Evolutionary conservation across 2,329 filamentous ascomycete genomes (phyloP).

Genomic region (Didymellaceae sp.): DNA sequence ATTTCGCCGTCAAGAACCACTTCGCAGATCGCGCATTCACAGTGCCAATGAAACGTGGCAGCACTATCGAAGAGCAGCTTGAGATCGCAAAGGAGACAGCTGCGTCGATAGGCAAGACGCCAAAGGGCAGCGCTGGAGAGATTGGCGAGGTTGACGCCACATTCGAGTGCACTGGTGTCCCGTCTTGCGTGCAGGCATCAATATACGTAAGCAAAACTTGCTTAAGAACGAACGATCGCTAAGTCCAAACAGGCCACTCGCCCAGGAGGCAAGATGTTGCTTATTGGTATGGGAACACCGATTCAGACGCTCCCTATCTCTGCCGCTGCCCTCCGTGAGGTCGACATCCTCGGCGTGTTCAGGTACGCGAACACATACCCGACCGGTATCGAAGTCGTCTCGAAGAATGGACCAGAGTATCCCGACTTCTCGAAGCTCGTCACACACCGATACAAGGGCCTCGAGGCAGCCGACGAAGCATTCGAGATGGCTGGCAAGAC

Average conservation of each 20-base stretch:
- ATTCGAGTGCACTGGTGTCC: conserved; percentile 80
- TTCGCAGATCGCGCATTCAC: conserved; percentile 56
- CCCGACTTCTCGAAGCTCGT: conserved; percentile 73
- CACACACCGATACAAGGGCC: conserved; percentile 73
- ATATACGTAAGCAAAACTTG: conserved; percentile 62
- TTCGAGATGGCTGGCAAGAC: conserved; percentile 75
- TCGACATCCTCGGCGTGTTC: conserved; percentile 80
- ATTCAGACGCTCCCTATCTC: conserved; percentile 77
- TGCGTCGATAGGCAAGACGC: conserved; percentile 49
- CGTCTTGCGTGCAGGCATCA: conserved; percentile 75
- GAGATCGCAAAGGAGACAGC: conserved; percentile 59
- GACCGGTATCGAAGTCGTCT: conserved; percentile 69
- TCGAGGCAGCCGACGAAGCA: conserved; percentile 66
- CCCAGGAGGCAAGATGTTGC: conserved; percentile 74
- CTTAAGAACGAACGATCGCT: neutral
- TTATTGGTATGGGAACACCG: conserved; percentile 81
- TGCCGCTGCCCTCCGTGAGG: conserved; percentile 74
- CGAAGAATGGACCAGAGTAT: conserved; percentile 55
- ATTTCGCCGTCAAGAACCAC: conserved; percentile 60
- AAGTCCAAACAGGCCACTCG: conserved; percentile 58
- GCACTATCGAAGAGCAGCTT: conserved; percentile 61
- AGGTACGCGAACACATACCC: conserved; percentile 78
- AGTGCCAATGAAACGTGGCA: conserved; percentile 55
- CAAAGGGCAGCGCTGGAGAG: conserved; percentile 37
- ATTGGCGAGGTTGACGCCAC: conserved; percentile 69